Base-by-base conservation (phyloP, 352 stramenopile genomes). In the Achlya hypogyna region DNA sequence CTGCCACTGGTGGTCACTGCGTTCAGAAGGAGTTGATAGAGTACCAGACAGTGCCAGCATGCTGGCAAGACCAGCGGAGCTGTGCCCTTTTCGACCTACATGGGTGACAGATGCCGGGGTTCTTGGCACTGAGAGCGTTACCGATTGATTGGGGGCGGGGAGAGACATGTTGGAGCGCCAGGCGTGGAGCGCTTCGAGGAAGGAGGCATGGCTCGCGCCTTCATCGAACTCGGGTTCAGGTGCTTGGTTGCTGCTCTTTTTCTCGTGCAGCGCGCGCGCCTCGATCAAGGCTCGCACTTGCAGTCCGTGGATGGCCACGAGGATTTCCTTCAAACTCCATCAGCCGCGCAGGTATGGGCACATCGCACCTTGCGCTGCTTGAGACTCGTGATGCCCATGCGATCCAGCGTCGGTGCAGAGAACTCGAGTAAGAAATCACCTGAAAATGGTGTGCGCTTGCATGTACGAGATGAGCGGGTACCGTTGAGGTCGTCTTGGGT, bases 301-400 rank as follows among this genome's bases (percentile, higher is more conserved):
- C 14, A 67, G 32, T n/a, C 18, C 42, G 47, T 58, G 60, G 5
- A 67, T 31, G 0, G 38, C 31, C 32, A 58, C 38, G 16, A 67
- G 23, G 6, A 67, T 4, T 38, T 67, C 60, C 60, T 67, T 8
- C 31, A 54, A 14, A 54, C 6, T 10, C 3, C 28, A 16, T 25
- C 18, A 6, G 25, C 51, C 22, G 29, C 29, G 10, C 6, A 51
- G 29, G 10, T 12, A 56, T 20, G 5, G 9, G 12, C n/a, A n/a
- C n/a, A 16, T 47, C 14, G 18, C 27, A 67, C 60, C 60, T 67
- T 67, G 27, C 60, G 60, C 51, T 67, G 60, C 51, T 67, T 67
- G 25, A 67, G 31, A 25, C 22, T 56, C 9, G 45, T 56, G 32
- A 67, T 58, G 10, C 60, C 60, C 60, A 67, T 58, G 16, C 10